phyloP scores from a whole-genome alignment of 2,329 filamentous ascomycete genomes.

The Fusarium palustre region DNA sequence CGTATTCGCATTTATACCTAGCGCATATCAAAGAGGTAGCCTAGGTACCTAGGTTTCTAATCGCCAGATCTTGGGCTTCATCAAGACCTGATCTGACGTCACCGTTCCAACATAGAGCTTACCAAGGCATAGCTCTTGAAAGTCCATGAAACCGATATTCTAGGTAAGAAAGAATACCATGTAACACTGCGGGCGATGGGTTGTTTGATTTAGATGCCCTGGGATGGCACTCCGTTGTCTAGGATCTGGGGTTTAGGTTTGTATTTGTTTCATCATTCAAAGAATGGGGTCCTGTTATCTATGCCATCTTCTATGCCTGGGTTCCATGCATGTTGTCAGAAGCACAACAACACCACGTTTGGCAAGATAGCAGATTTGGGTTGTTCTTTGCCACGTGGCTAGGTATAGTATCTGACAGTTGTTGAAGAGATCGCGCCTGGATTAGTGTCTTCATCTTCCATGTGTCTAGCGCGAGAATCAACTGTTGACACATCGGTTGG shows the following conservation, averaged over 20 bases:
- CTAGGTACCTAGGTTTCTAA: too few species aligned
- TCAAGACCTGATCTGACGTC: constrained; percentile 32
- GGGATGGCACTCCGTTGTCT: neutral
- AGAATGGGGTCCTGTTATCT: neutral
- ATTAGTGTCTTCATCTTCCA: neutral
- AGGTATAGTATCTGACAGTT: neutral
- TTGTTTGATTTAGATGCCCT: constrained; percentile 4
- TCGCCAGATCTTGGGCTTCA: constrained; percentile 9
- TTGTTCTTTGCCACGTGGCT: neutral
- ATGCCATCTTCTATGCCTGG: neutral
- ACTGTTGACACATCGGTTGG: constrained; percentile 12
- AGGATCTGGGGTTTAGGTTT: neutral
- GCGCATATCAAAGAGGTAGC: neutral
- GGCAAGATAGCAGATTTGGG: neutral
- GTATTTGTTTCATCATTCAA: neutral
- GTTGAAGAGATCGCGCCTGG: neutral
- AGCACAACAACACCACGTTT: neutral
- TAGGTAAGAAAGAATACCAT: neutral
- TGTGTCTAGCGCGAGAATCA: neutral
- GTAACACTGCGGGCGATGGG: neutral
- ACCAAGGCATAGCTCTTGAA: constrained; percentile 20
- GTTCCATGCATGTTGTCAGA: neutral
- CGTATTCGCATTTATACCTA: constrained; percentile 3
- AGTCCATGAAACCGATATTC: constrained; percentile 21
- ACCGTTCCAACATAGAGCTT: constrained; percentile 9